Conservation (phyloP, 2,329 filamentous ascomycete species). For the Trichoderma cornu-damae region DNA sequence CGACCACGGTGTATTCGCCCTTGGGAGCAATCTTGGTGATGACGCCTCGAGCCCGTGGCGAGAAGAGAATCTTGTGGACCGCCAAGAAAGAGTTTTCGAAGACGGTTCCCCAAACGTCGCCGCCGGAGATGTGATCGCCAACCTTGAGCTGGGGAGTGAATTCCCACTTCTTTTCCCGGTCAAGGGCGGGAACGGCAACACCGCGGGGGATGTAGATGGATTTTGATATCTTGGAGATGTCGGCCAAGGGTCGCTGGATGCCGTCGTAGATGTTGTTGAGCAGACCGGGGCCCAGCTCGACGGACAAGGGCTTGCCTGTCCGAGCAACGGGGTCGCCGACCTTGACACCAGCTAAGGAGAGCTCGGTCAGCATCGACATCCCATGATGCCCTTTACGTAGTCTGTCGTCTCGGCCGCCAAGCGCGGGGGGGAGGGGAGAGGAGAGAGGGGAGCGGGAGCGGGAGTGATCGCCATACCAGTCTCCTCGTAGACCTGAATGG, state of each 20-base stretch:
- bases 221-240: slow-evolving; percentile 69
- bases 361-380: slow-evolving; percentile 5
- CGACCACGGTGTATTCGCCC: slow-evolving; percentile 88
- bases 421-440: not conserved
- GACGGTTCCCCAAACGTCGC: slow-evolving; percentile 91
- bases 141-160: slow-evolving; percentile 90
- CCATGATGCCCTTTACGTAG: not conserved
- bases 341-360: slow-evolving; percentile 75
- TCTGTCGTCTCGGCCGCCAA: not conserved
- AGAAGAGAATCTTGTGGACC: slow-evolving; percentile 88
- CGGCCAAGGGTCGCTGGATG: slow-evolving; percentile 90
- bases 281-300: slow-evolving; percentile 92
- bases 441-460: not conserved
- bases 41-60: slow-evolving; percentile 81
- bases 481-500: slow-evolving; percentile 98
- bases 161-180: slow-evolving; percentile 92
- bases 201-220: slow-evolving; percentile 98
- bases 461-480: slow-evolving; percentile 60
- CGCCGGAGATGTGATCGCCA: slow-evolving; percentile 93
- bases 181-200: slow-evolving; percentile 79
- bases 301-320: slow-evolving; percentile 92
- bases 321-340: slow-evolving; percentile 89
- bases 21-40: slow-evolving; percentile 87
- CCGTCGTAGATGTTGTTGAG: slow-evolving; percentile 99
- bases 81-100: slow-evolving; percentile 94